A percentile compares a stretch with the other conserved stretches of the same genome.
Evolutionary conservation across 495 filamentous ascomycete species (phyloP).

Genomic region (Pseudevernia furfuracea): DNA sequence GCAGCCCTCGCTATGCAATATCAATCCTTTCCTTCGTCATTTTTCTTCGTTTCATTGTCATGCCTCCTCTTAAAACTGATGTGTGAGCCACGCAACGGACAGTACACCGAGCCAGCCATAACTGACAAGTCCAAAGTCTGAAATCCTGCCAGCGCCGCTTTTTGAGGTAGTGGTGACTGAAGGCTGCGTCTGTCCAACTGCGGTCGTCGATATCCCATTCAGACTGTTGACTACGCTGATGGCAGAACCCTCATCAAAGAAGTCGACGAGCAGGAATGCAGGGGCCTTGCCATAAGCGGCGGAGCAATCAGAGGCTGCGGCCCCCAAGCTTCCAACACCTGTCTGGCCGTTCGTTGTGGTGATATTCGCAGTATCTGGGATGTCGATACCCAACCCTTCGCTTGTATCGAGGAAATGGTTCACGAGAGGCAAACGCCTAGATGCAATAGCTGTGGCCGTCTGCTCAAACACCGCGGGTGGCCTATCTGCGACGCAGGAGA

Average conservation of each 20-base stretch:
- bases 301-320: conserved; percentile 49
- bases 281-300: conserved; percentile 50
- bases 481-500: conserved; percentile 58
- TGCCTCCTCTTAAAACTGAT: neutral
- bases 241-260: conserved; percentile 57
- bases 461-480: conserved; percentile 40
- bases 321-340: conserved; percentile 52
- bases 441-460: conserved; percentile 39
- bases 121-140: neutral
- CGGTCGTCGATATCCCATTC: conserved; percentile 48
- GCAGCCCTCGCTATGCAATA: conserved; percentile 5
- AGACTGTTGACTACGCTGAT: conserved; percentile 55
- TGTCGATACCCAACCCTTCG: conserved; percentile 44
- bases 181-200: conserved; percentile 32
- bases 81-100: neutral
- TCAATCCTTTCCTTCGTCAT: neutral
- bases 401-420: conserved; percentile 65
- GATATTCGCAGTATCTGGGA: conserved; percentile 54
- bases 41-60: neutral
- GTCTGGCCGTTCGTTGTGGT: conserved; percentile 51
- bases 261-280: conserved; percentile 66
- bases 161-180: conserved; percentile 1
- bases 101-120: neutral
- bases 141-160: conserved; percentile 1
- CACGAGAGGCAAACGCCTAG: conserved; percentile 50